These are phyloP conservation scores for Arxiozyma slooffiae DNA, from an alignment of 1,139 yeast genomes.

Conservation along the genomic window DNA sequence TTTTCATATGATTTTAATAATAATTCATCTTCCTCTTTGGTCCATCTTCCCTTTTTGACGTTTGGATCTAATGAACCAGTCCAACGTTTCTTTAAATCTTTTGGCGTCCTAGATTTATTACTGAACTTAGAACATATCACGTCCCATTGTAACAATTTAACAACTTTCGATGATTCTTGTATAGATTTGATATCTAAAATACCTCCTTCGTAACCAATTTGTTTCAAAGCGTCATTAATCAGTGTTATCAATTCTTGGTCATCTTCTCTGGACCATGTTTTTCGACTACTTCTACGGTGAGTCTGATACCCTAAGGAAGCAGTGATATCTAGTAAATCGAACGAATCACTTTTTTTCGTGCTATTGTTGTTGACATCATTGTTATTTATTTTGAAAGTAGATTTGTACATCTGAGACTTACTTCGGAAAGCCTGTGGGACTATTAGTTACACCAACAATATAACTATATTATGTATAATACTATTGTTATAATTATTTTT, in stretches of 20 bases:
- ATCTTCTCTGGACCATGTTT: constrained; percentile 62
- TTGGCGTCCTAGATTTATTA: constrained; percentile 44
- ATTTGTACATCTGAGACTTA: neutral
- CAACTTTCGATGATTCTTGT: constrained; percentile 23
- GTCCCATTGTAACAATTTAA: constrained; percentile 48
- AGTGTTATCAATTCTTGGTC: constrained; percentile 40
- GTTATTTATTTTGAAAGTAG: neutral
- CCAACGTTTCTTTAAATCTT: constrained; percentile 71
- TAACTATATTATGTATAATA: neutral
- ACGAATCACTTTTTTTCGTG: constrained; percentile 24
- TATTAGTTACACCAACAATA: neutral
- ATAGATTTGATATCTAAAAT: constrained; percentile 26
- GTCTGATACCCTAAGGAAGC: constrained; percentile 71
- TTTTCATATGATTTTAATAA: constrained; percentile 54
- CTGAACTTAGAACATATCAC: constrained; percentile 38
- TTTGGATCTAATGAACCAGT: constrained; percentile 72
- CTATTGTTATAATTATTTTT: too few species aligned
- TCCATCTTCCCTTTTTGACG: constrained; percentile 81
- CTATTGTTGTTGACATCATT: neutral
- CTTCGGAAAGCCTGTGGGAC: neutral
- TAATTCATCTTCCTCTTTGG: constrained; percentile 65
- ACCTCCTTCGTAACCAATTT: constrained; percentile 29
- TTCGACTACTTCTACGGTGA: constrained; percentile 50
- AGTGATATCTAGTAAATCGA: constrained; percentile 61
- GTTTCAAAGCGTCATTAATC: constrained; percentile 31